Percentiles rank a stretch among this genome's conserved stretches.
phyloP scores from a whole-genome alignment of 768 basidiomycete species.

The Boletus subparvulus region DNA sequence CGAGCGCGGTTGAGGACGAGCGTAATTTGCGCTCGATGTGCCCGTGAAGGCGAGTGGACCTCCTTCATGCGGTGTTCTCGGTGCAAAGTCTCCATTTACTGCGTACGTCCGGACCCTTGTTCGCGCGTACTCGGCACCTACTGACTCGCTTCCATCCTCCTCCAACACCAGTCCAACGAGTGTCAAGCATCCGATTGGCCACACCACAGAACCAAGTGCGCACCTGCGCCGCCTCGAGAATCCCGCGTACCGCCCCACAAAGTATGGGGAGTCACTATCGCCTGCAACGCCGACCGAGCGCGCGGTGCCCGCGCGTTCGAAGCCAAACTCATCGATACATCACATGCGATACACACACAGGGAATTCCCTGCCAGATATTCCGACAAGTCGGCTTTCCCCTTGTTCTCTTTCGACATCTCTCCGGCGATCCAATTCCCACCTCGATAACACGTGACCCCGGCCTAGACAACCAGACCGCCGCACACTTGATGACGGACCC shows the following conservation, averaged over 20 bases:
- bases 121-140: neutral
- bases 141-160: neutral
- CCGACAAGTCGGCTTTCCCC: constrained; percentile 28
- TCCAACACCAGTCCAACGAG: constrained; percentile 18
- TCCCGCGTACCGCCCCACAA: neutral
- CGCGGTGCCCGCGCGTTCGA: constrained; percentile 25
- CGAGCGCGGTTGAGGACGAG: neutral
- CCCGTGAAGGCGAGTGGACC: constrained; percentile 11
- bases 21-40: constrained; percentile 15
- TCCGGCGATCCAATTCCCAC: constrained; percentile 10
- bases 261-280: constrained; percentile 19
- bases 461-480: constrained; percentile 32
- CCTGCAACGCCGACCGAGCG: constrained; percentile 27
- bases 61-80: constrained; percentile 28
- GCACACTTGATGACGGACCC: constrained; percentile 32
- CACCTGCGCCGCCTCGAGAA: neutral
- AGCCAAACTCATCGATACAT: constrained; percentile 16
- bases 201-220: constrained; percentile 17
- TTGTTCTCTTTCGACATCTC: constrained; percentile 30
- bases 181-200: constrained; percentile 29
- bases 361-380: constrained; percentile 29
- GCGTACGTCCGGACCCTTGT: constrained; percentile 12
- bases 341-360: constrained; percentile 27
- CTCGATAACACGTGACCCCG: constrained; percentile 19
- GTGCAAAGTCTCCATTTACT: constrained; percentile 24